Base-by-base conservation (phyloP, 768 basidiomycete genomes). In the Phanerodontia chrysosporium region DNA sequence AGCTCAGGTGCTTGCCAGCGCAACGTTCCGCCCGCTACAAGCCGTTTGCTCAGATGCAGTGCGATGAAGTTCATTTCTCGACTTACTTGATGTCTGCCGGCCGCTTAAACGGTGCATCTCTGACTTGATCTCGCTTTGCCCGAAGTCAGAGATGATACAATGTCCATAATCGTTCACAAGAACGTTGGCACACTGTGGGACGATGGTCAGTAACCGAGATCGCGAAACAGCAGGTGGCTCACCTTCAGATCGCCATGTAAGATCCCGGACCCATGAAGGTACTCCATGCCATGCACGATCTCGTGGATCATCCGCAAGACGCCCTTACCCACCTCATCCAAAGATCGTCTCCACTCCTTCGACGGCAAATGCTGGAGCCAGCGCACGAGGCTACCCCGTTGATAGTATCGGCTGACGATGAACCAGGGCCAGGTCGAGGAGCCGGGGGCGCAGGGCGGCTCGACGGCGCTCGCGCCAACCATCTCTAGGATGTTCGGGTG, bases 171-270 rank as follows among this genome's bases (percentile, higher is more conserved):
- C 83, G 62, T 87, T 83, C 14, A 95, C 83, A 2, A 94, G 80
- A 16, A 93, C 81, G 67, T 95, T 94, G 1, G 86, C 78, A 2
- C 82, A 88, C 87, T 83, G 21, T 8, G 24, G 45, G 21, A 42
- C 21, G 53, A 36, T 1, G 18, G 59, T 5, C 58, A 24, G 29
- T 30, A 10, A 18, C n/a, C 51, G 16, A n/a, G 28, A 46, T 10
- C 22, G 25, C 5, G 21, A 24, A 5, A 48, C 10, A 24, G 8
- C 46, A 24, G 7, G 18, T 42, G 6, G 10, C 39, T 42, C 32
- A 87, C 90, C 79, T 92, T 92, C 51, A 94, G 76, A 71, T 92
- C 89, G 1, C 90, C 91, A 67, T 95, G 92, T 61, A 91, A 66
- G 3, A 92, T 81, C 2, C 80, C 85, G 58, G 80, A 73, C 5